Evolutionary conservation across 371 early-diverging fungal species (phyloP), one percentile per base, ranked within the genome.

Genomic region (Blakeslea trispora): DNA sequence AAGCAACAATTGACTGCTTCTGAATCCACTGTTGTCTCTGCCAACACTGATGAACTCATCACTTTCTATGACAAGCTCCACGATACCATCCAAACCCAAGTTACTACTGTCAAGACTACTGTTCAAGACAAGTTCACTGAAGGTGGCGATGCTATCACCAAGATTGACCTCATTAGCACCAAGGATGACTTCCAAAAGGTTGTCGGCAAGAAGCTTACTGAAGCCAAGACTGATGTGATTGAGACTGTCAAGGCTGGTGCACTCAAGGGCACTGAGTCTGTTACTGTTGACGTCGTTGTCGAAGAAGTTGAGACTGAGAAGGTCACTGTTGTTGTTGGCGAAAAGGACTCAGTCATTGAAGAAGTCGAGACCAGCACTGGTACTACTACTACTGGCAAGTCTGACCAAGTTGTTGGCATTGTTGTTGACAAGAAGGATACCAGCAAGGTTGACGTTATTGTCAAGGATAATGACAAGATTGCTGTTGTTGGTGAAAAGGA

Each of bases 401-500:
- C 28, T 31, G 46, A 5, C 1, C 5, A 15, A 8, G n/a, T 9
- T 53, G 46, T 24, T 35, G 39, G 6, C 22, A 24, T 42, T 22
- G 23, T 32, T 3, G 34, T 23, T 18, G n/a, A 23, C 17, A 28
- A 13, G 0, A 39, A 24, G 14, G 46, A 32, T 21, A 39, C 40
- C 14, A 32, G 35, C 23, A 35, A 35, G 5, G 18, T 40, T 22
- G 37, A 21, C 18, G 32, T 32, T n/a, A n/a, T n/a, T n/a, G n/a
- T n/a, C n/a, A n/a, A n/a, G 32, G 32, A 32, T 32, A 32, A 5
- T 17, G 51, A 51, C 14, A 51, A 17, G 15, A 41, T n/a, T 5
- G 28, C 45, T 15, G 39, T 49, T 35, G 49, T 43, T 35, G 50
- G 41, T 28, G 42, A 46, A 10, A 59, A 59, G 47, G 51, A 59